Conservation (phyloP, 2,329 filamentous ascomycete genomes). For the Kalaharituber pfeilii region DNA sequence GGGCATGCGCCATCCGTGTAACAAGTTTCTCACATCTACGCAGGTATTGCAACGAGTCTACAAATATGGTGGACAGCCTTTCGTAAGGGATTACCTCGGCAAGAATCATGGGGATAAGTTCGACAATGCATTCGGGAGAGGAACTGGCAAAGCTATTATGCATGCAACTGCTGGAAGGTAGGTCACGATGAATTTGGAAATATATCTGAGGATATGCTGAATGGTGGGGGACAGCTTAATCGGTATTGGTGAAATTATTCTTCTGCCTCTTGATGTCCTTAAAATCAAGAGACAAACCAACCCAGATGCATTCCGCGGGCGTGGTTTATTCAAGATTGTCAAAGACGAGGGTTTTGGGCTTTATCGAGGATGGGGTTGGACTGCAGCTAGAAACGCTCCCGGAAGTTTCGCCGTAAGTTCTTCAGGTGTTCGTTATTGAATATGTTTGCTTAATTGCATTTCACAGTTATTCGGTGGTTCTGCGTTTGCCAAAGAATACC, state of each 20-base stretch:
- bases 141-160: slow-evolving; percentile 95
- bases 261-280: slow-evolving; percentile 85
- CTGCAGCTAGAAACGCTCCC: slow-evolving; percentile 86
- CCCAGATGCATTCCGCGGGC: slow-evolving; percentile 89
- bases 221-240: slow-evolving; percentile 46
- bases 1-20: too few relatives aligned
- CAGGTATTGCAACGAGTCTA: slow-evolving; percentile 85
- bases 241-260: slow-evolving; percentile 90
- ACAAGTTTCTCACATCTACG: background rate
- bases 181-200: slow-evolving; percentile 15
- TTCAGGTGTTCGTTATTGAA: background rate
- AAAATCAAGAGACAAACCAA: slow-evolving; percentile 99
- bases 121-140: slow-evolving; percentile 79
- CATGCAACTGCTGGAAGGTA: slow-evolving; percentile 87
- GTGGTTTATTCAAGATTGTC: slow-evolving; percentile 77
- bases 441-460: background rate
- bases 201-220: background rate
- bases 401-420: slow-evolving; percentile 78
- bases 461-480: slow-evolving; percentile 81
- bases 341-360: slow-evolving; percentile 87
- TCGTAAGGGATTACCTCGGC: slow-evolving; percentile 75
- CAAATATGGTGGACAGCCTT: slow-evolving; percentile 96
- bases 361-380: slow-evolving; percentile 96
- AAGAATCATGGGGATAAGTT: slow-evolving; percentile 67
- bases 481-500: slow-evolving; percentile 91